These are phyloP conservation scores for Isabelozyma rhagii DNA, from an alignment of 805 yeast genomes.

Conservation along the genomic window DNA sequence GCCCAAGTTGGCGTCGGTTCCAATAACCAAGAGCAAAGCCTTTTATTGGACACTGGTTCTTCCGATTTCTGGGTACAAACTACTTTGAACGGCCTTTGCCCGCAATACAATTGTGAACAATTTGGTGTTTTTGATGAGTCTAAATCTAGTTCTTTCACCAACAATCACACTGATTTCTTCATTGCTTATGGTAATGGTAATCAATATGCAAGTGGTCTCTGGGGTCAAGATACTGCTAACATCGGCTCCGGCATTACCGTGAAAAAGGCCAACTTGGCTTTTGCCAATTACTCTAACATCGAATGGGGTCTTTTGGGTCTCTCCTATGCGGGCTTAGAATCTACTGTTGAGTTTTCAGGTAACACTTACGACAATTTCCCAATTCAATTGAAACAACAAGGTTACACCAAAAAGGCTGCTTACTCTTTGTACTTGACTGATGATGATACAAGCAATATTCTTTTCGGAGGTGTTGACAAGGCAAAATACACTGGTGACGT, in stretches of 20 bases:
- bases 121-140: slow-evolving; percentile 37
- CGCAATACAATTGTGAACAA: slow-evolving; percentile 19
- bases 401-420: slow-evolving; percentile 30
- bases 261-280: slow-evolving; percentile 7
- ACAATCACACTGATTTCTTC: slow-evolving; percentile 27
- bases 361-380: slow-evolving; percentile 33
- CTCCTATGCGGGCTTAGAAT: slow-evolving; percentile 7
- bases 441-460: slow-evolving; percentile 19
- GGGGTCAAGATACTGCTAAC: slow-evolving; percentile 30
- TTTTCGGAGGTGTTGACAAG: slow-evolving; percentile 26
- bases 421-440: slow-evolving; percentile 35
- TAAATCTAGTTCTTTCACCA: slow-evolving; percentile 27
- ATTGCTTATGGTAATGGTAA: slow-evolving; percentile 48
- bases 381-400: slow-evolving; percentile 25
- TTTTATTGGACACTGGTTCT: slow-evolving; percentile 31
- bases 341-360: slow-evolving; percentile 12
- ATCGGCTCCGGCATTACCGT: slow-evolving; percentile 8
- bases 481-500: slow-evolving; percentile 22
- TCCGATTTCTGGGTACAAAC: slow-evolving; percentile 26
- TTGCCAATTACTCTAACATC: slow-evolving; percentile 5
- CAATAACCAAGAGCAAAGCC: slow-evolving; percentile 6
- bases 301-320: slow-evolving; percentile 21
- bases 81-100: slow-evolving; percentile 17
- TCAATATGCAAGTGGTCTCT: slow-evolving; percentile 46
- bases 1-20: slow-evolving; percentile 8